Evolutionary conservation across 257 asterid species (phyloP), one percentile per base, ranked within the genome.

Genomic region (Pogostemon cablin): DNA sequence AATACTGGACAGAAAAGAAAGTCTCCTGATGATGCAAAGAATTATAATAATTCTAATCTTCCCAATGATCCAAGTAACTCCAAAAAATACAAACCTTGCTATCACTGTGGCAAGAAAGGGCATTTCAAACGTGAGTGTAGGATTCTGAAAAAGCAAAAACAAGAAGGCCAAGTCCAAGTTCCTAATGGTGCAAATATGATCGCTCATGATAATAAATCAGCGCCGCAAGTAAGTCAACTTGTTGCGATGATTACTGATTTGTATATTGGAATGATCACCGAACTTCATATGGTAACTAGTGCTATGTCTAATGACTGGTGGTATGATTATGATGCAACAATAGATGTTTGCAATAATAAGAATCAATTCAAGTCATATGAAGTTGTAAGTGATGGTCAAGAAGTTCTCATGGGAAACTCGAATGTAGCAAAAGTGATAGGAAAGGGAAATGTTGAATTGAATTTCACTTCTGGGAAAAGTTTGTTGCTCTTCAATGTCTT

Each of bases 341-440:
- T 59, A 6, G 47, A 59, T 59, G 42, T 59, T n/a, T 59, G 65
- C 46, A 59, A 59, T 35, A 10, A 59, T 8, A 59, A 9, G 38
- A 10, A 3, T 10, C 2, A 35, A n/a, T 59, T 59, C 44, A 59
- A 59, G 12, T 3, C 6, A 0, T 59, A 59, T 12, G 12, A 50
- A 50, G 57, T 9, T 6, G 9, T 20, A 7, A n/a, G 10, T n/a
- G 44, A 59, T 11, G 59, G 8, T 3, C 35, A 53, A 20, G 34
- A 53, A 53, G 59, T 53, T 15, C 9, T 53, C 10, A 53, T 53
- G 59, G 59, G 59, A 53, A 53, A 53, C 8, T 8, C 15, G 1
- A 17, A 15, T 15, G 5, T 9, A 6, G 59, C 59, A 3, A 53
- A 53, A 5, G 59, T 53, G 2, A 6, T 53, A 3, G 59, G 59